Evolutionary conservation across 305 asterid species (phyloP), one percentile per base, ranked within the genome.

Genomic region (Fraxinus sp.): DNA sequence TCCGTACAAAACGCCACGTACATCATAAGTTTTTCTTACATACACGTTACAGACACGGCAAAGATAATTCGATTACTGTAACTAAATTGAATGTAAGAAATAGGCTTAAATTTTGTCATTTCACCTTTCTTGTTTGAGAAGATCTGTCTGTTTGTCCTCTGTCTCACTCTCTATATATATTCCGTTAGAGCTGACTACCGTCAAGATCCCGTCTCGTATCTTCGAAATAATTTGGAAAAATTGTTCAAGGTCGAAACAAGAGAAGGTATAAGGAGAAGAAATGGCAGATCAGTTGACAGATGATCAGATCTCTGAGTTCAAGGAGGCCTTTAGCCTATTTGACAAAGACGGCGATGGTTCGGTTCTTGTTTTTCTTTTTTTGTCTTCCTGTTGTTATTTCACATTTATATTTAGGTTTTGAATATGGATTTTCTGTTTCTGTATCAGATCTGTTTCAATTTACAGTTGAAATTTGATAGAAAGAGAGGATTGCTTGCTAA

Each of bases 321-420:
- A 90, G 89, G 94, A 89, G 80, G 94, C 94, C 78, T 90, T 90
- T 71, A 90, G 94, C 89, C 90, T 90, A 3, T 90, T 90, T 87
- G 94, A 90, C 81, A 91, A 91, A 90, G 94, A 91, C 57, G 92
- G 92, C 83, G 94, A 91, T 91, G 94, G 94, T 91, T 77, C 77
- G 88, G 32, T 73, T 39, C 72, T 77, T 78, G 66, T 70, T 30
- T 36, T 36, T 0, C 0, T 36, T 37, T 37, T 37, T n/a, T 41
- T 8, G 35, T 46, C 30, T 83, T 28, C 24, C 18, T 35, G 35
- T 55, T 77, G 2, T 33, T 35, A 11, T 74, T 77, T 77, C 64
- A 3, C 82, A 5, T 33, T 32, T 8, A 22, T 81, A 13, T 55
- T 0, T 80, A 62, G 30, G 9, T 32, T 86, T 79, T 30, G 7